Base-by-base conservation (phyloP, 2,329 filamentous ascomycete genomes). In the Aspergillus sp. region DNA sequence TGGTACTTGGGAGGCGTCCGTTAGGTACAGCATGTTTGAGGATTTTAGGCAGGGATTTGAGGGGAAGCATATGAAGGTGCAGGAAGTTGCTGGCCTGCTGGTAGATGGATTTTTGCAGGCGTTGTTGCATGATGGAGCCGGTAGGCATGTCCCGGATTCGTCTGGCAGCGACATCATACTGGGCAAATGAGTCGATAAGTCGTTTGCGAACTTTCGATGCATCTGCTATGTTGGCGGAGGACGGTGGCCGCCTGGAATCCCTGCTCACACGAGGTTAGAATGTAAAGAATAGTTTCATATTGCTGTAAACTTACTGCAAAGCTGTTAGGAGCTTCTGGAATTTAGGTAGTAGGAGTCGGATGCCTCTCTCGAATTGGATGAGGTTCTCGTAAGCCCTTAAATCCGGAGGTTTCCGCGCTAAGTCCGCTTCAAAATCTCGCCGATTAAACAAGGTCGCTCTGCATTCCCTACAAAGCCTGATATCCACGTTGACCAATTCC, bases 401-500 rank as follows among this genome's bases (percentile, higher is more conserved):
- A 57, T 91, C 85, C 2, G 85, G 77, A 0, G 86, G 83, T 52
- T 83, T 84, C 43, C 80, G 74, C 1, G 76, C 70, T 3, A 88
- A 66, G 7, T 88, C 85, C 6, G 81, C 79, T 27, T 80, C 73
- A 61, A 95, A 95, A 61, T 95, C 89, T 34, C 83, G 79, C 57
- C 85, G 83, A 43, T 79, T 78, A 65, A 87, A 88, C 19, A 87
- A 67, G 0, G 80, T 86, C 30, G 77, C 70, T 54, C 78, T 88
- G 72, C 93, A 98, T 47, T 94, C 88, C 58, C 85, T 86, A 67
- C 93, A 98, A 79, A 98, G 91, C 38, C 93, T 82, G 10, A 98
- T 74, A 60, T 95, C 88, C 39, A 97, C 69, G 45, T 80, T 82
- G 38, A 94, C 65, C 51, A 83, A 78, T 9, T 70, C 70, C 62